A percentile compares a stretch with the other conserved stretches of the same genome.
phyloP scores from a whole-genome alignment of 805 yeast genomes.

The Spathaspora girioi region DNA sequence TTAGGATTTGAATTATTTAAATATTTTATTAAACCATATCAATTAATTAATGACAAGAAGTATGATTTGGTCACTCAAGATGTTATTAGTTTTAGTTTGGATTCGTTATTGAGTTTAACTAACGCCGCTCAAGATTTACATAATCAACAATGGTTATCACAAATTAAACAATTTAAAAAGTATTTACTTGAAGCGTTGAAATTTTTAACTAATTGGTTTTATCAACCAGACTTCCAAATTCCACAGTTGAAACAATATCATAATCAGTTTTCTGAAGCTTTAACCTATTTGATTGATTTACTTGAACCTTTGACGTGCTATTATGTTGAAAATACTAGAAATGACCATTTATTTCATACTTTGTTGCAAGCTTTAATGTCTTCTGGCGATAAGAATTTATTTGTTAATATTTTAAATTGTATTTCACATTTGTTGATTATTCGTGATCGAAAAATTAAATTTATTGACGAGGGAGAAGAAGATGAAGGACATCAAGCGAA shows the following conservation, averaged over 20 bases:
- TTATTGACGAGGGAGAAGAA: slow-evolving; percentile 35
- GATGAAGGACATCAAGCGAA: slow-evolving; percentile 9
- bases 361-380: slow-evolving; percentile 48
- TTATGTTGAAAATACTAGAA: slow-evolving; percentile 67
- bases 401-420: slow-evolving; percentile 69
- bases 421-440: slow-evolving; percentile 69
- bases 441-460: slow-evolving; percentile 15
- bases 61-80: slow-evolving; percentile 13
- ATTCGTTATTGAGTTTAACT: slow-evolving; percentile 65
- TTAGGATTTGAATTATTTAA: slow-evolving; percentile 40
- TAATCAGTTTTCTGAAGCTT: slow-evolving; percentile 50
- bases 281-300: slow-evolving; percentile 69
- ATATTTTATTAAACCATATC: slow-evolving; percentile 33
- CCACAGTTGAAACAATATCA: slow-evolving; percentile 19
- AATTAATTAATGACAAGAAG: slow-evolving; percentile 16
- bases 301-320: slow-evolving; percentile 83
- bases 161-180: slow-evolving; percentile 44
- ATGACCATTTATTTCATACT: slow-evolving; percentile 62
- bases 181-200: slow-evolving; percentile 45
- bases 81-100: slow-evolving; percentile 26
- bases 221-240: slow-evolving; percentile 12
- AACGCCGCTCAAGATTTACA: slow-evolving; percentile 81
- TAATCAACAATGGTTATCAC: slow-evolving; percentile 74
- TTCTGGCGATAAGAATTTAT: slow-evolving; percentile 63
- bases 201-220: slow-evolving; percentile 33